Conservation (phyloP, 805 yeast genomes). For the Candida nemodendra region DNA sequence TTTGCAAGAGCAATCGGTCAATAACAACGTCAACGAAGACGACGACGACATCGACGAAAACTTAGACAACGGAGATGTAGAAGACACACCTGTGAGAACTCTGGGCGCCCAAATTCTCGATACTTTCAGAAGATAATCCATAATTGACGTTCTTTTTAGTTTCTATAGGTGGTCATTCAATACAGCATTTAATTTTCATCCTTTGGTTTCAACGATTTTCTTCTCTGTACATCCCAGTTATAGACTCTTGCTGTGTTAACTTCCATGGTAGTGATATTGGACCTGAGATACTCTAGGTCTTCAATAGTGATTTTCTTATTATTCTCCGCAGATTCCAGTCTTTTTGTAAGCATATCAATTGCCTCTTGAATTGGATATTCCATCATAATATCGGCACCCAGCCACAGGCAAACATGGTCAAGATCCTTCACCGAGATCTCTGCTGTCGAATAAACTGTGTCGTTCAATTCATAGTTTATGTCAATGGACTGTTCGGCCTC, state of each 20-base stretch:
- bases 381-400: conserved; percentile 98
- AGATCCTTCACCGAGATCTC: conserved; percentile 56
- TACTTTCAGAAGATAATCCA: conserved; percentile 45
- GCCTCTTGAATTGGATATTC: conserved; percentile 94
- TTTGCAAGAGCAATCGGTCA: conserved; percentile 7
- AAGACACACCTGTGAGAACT: conserved; percentile 62
- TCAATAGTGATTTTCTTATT: conserved; percentile 66
- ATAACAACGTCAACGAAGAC: conserved; percentile 13
- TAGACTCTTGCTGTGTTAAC: conserved; percentile 93
- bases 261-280: conserved; percentile 95
- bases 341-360: conserved; percentile 57
- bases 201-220: conserved; percentile 46
- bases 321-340: conserved; percentile 61
- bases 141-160: neutral
- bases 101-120: conserved; percentile 60
- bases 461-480: conserved; percentile 89
- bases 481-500: conserved; percentile 44
- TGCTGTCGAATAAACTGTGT: conserved; percentile 87
- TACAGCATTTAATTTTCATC: conserved; percentile 33
- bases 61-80: conserved; percentile 35
- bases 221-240: conserved; percentile 83
- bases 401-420: conserved; percentile 76
- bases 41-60: conserved; percentile 33
- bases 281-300: conserved; percentile 80
- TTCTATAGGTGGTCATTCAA: conserved; percentile 14